phyloP scores from a whole-genome alignment of 768 basidiomycete genomes.

The Dentipellis sp. region DNA sequence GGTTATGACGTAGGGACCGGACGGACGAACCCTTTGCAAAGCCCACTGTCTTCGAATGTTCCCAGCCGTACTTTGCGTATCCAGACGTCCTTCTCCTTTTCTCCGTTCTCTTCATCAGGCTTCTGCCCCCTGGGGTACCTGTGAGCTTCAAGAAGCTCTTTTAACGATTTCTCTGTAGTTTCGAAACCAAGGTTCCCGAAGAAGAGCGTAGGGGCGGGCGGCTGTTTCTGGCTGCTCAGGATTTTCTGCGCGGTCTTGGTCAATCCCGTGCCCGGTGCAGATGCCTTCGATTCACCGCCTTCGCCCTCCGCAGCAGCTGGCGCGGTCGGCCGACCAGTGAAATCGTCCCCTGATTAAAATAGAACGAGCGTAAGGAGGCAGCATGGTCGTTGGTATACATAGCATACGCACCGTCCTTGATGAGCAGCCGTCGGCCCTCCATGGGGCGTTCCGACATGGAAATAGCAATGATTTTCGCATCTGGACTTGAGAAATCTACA shows the following conservation, averaged over 20 bases:
- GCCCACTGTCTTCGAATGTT: conserved; percentile 91
- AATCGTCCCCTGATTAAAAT: conserved; percentile 52
- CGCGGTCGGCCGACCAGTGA: conserved; percentile 54
- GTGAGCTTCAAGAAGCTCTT: conserved; percentile 67
- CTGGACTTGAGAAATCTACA: conserved; percentile 80
- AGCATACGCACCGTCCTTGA: conserved; percentile 72
- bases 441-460: conserved; percentile 72
- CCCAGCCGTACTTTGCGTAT: conserved; percentile 85
- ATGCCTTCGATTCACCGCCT: conserved; percentile 11
- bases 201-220: conserved; percentile 80
- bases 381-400: not conserved
- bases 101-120: conserved; percentile 11
- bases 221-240: conserved; percentile 69
- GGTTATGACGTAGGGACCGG: not conserved
- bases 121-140: conserved; percentile 27
- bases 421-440: conserved; percentile 80
- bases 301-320: conserved; percentile 23
- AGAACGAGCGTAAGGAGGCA: not conserved
- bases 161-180: conserved; percentile 70
- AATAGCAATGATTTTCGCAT: conserved; percentile 70
- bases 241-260: conserved; percentile 76
- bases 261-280: conserved; percentile 28
- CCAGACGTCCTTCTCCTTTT: conserved; percentile 36
- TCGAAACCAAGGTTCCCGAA: conserved; percentile 91
- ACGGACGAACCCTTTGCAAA: conserved; percentile 84